Evolutionary conservation across 306 rosid genomes (phyloP), one percentile per base, ranked within the genome.

Genomic region (Astragalus membranaceus): DNA sequence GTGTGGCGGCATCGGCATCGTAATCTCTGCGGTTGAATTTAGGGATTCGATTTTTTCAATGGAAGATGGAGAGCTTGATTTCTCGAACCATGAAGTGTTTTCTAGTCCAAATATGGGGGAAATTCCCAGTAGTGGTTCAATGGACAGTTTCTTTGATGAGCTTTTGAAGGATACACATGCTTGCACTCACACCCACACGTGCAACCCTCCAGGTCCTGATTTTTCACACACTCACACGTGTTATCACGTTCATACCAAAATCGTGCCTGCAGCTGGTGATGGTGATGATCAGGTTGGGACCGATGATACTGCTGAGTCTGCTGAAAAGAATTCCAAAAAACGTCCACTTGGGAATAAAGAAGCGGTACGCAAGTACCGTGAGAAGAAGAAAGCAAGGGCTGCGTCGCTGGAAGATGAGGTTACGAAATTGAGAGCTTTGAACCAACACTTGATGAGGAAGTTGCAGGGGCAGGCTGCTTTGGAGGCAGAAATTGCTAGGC

Each of bases 131-230:
- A 86, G 84, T 64, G 83, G 92, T 53, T 95, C 99, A 8, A 87
- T 95, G 91, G 97, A 91, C 65, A 85, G 91, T 60, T 89, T 91
- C 77, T 89, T 91, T 1, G 93, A 88, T 13, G 99, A 91, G 23
- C 85, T 95, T 42, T 72, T 87, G 1, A 89, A 86, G 75, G 99
- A 95, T 49, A 6, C 86, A 16, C 97, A 87, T 37, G 90, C 95
- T 44, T 95, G 99, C 80, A 89, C 95, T 36, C 99, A 95, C 78
- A 85, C 97, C 43, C 99, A 95, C 85, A 95, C 97, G 43, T 95
- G 99, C 83, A 95, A 95, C 78, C 97, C 99, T 15, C 96, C 97
- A 0, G 99, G 99, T 6, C 99, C 99, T 15, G 99, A 95, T 74
- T 67, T 69, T 55, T 81, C 97, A 0, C 99, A 95, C 67, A 89